Conservation (phyloP, 768 basidiomycete species). For the Pulveroboletus sp. region DNA sequence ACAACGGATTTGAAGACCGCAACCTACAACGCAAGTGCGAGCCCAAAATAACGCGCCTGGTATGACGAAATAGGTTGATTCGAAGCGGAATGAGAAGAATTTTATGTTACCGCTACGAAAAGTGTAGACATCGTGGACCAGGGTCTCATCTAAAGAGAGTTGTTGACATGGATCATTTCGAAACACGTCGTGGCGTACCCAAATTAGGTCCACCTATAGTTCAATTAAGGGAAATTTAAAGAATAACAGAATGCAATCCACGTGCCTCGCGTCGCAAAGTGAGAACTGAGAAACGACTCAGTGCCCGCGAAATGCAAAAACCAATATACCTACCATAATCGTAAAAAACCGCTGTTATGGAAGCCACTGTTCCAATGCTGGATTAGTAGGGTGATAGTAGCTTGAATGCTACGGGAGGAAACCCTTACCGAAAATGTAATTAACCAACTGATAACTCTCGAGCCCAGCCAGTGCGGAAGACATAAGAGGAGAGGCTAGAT, state of each 20-base stretch:
- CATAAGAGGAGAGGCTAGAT: too few species aligned
- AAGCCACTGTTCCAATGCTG: constrained; percentile 1
- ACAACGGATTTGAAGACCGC: not conserved
- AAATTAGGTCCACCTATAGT: constrained; percentile 7
- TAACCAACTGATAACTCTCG: too few species aligned
- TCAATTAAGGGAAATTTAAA: not conserved
- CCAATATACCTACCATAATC: constrained; percentile 5
- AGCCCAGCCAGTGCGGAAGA: too few species aligned
- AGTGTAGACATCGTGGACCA: constrained; percentile 11
- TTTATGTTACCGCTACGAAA: constrained; percentile 8
- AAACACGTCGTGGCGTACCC: constrained; percentile 3
- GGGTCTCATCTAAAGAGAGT: constrained; percentile 5
- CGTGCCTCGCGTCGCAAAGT: constrained; percentile 8
- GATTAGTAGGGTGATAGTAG: too few species aligned
- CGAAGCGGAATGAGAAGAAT: not conserved
- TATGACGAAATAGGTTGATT: not conserved
- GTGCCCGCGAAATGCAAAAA: not conserved
- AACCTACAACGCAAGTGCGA: constrained; percentile 6
- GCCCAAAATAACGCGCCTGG: constrained; percentile 9
- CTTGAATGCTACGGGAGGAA: too few species aligned
- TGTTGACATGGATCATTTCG: not conserved
- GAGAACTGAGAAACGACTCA: constrained; percentile 2
- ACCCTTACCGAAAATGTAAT: too few species aligned
- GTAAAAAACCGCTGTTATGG: constrained; percentile 1
- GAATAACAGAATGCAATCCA: not conserved